These are phyloP conservation scores for Boletus tylopilopsis DNA, from an alignment of 768 basidiomycete species.

Conservation along the genomic window DNA sequence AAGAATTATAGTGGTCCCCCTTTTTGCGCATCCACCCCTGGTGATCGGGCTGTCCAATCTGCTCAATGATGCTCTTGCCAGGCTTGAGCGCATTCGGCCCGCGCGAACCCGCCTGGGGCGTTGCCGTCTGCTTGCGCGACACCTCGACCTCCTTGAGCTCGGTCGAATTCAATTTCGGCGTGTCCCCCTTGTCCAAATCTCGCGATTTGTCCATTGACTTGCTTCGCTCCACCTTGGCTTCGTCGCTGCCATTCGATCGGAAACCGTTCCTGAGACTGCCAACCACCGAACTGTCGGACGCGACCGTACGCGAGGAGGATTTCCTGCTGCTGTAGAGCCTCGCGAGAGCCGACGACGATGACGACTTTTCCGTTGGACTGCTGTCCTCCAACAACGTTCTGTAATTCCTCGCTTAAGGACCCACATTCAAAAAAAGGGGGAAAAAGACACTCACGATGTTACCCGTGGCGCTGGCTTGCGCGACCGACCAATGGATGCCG, in stretches of 20 bases:
- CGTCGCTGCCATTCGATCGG: conserved; percentile 13
- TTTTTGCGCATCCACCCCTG: conserved; percentile 95
- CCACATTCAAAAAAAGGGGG: not conserved
- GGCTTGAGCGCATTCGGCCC: conserved; percentile 43
- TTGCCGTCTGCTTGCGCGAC: conserved; percentile 54
- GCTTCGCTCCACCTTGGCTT: conserved; percentile 22
- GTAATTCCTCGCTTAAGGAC: not conserved
- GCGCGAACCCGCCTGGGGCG: conserved; percentile 23
- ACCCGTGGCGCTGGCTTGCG: conserved; percentile 82
- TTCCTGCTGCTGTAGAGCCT: conserved; percentile 46
- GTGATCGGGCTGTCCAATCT: conserved; percentile 89
- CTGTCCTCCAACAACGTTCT: conserved; percentile 35
- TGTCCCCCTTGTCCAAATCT: conserved; percentile 22
- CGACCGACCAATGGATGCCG: conserved; percentile 56
- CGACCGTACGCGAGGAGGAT: conserved; percentile 38
- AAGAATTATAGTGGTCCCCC: conserved; percentile 87
- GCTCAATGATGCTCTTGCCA: conserved; percentile 76
- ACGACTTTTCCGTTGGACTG: conserved; percentile 39
- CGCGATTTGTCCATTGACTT: conserved; percentile 19
- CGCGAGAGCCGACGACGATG: conserved; percentile 46
- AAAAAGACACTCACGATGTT: conserved; percentile 45
- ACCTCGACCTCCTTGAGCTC: conserved; percentile 35
- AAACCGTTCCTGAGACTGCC: conserved; percentile 24
- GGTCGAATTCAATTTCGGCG: conserved; percentile 11
- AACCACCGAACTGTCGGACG: conserved; percentile 33